Conservation (phyloP, 345 rosid species). For the Camelina hispida region DNA sequence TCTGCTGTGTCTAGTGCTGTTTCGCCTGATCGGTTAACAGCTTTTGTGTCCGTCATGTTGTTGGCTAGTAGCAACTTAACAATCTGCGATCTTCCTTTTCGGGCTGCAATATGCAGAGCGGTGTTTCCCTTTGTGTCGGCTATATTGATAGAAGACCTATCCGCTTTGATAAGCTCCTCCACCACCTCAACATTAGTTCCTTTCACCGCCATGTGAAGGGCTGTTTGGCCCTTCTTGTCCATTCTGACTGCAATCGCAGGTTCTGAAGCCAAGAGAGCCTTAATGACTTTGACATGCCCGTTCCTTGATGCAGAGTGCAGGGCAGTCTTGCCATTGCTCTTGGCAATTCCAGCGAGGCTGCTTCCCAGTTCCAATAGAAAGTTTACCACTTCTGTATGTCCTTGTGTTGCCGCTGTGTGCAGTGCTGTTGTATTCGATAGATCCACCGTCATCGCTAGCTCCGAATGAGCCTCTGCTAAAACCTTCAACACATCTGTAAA, state of each 20-base stretch:
- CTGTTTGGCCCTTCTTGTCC: constrained; percentile 89
- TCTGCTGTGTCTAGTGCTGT: constrained; percentile 87
- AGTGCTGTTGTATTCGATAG: constrained; percentile 72
- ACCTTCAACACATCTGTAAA: constrained; percentile 65
- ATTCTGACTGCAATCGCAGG: constrained; percentile 58
- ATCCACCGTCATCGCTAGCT: constrained; percentile 85
- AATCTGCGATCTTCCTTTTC: constrained; percentile 85
- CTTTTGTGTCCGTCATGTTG: constrained; percentile 52
- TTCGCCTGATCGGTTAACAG: constrained; percentile 65
- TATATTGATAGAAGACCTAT: constrained; percentile 60
- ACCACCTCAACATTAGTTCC: constrained; percentile 70
- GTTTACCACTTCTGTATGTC: constrained; percentile 67
- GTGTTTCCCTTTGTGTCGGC: constrained; percentile 80
- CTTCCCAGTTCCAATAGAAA: constrained; percentile 65
- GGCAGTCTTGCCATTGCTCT: constrained; percentile 83
- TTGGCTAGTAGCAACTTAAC: constrained; percentile 60
- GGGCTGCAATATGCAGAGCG: constrained; percentile 68
- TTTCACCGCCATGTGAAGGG: constrained; percentile 92
- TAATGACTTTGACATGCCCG: constrained; percentile 72
- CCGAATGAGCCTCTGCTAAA: constrained; percentile 77
- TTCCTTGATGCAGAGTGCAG: constrained; percentile 85
- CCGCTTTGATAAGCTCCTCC: constrained; percentile 65
- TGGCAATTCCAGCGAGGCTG: constrained; percentile 75
- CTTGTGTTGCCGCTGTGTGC: constrained; percentile 85
- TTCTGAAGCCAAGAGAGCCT: constrained; percentile 62